Evolutionary conservation across 148 eudicot species (phyloP).

Genomic region (Simmondsia chinensis): DNA sequence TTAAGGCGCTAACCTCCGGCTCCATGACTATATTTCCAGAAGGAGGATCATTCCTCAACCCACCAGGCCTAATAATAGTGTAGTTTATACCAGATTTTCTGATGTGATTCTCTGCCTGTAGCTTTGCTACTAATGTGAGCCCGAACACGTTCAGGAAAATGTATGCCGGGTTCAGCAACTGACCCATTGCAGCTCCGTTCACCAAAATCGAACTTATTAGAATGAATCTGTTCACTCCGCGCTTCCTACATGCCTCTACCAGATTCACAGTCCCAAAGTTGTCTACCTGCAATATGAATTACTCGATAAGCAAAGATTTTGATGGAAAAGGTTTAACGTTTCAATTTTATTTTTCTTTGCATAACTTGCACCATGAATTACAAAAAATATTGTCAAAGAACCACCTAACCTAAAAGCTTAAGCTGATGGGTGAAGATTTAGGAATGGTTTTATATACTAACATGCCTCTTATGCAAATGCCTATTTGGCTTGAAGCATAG

Average conservation of each 20-base stretch:
- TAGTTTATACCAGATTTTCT: slow-evolving; percentile 82
- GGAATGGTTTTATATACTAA: too few species aligned
- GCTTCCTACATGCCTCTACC: slow-evolving; percentile 84
- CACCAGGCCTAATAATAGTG: slow-evolving; percentile 91
- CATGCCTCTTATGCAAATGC: too few species aligned
- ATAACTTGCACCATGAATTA: too few species aligned
- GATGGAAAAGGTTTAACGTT: too few species aligned
- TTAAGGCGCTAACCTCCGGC: slow-evolving; percentile 61
- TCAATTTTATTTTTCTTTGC: too few species aligned
- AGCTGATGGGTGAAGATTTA: too few species aligned
- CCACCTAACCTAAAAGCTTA: too few species aligned
- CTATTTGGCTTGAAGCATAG: too few species aligned
- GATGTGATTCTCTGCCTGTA: slow-evolving; percentile 80
- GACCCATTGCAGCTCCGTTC: slow-evolving; percentile 99
- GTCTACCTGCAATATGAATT: slow-evolving; percentile 91
- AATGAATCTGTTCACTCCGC: slow-evolving; percentile 64
- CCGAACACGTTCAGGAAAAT: slow-evolving; percentile 82
- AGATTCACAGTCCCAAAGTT: slow-evolving; percentile 84
- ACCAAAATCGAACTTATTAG: slow-evolving; percentile 82
- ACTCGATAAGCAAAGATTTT: too few species aligned
- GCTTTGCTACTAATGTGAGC: slow-evolving; percentile 75
- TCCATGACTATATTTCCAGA: slow-evolving; percentile 84
- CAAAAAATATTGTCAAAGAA: too few species aligned
- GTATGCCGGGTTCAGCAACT: slow-evolving; percentile 83
- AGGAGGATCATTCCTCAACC: slow-evolving; percentile 87